These are phyloP conservation scores for Fusarium concolor DNA, from an alignment of 2,329 filamentous ascomycete genomes.

Conservation along the genomic window DNA sequence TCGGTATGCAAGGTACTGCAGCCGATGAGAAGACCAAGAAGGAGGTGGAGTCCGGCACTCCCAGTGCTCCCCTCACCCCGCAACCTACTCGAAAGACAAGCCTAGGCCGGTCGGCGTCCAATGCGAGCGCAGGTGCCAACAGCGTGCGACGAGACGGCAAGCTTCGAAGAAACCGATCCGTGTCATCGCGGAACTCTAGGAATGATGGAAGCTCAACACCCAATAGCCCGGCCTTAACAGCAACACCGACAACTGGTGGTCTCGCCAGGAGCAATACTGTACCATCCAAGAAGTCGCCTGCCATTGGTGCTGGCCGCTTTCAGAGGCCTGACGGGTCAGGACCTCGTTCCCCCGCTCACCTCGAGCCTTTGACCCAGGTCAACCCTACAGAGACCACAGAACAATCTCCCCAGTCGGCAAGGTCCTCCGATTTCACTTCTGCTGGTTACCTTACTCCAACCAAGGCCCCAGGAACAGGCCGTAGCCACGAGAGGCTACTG, in stretches of 20 bases:
- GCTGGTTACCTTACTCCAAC: constrained; percentile 45
- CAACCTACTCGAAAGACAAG: constrained; percentile 65
- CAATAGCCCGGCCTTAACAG: constrained; percentile 67
- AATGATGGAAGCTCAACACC: constrained; percentile 79
- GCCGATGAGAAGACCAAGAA: constrained; percentile 83
- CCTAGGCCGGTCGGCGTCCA: constrained; percentile 77
- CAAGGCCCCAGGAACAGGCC: constrained; percentile 51
- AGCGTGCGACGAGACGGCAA: constrained; percentile 84
- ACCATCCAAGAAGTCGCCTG: constrained; percentile 88
- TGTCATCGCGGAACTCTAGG: constrained; percentile 88
- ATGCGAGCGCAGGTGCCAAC: constrained; percentile 87
- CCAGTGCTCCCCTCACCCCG: constrained; percentile 58
- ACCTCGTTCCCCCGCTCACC: constrained; percentile 49
- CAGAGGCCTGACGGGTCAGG: constrained; percentile 54
- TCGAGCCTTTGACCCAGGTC: constrained; percentile 55
- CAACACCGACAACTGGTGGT: constrained; percentile 67
- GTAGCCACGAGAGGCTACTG: constrained; percentile 63
- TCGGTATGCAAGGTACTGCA: constrained; percentile 98
- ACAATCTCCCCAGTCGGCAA: constrained; percentile 46
- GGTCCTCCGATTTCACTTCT: constrained; percentile 45
- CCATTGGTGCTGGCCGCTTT: constrained; percentile 75
- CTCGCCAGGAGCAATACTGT: constrained; percentile 85
- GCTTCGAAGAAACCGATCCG: constrained; percentile 88
- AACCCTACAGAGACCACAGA: constrained; percentile 43
- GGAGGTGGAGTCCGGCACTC: constrained; percentile 76